Percentiles rank a stretch among this genome's conserved stretches.
These are phyloP conservation scores for Heterobasidion annosum DNA, from an alignment of 1,284 basidiomycete species.

Conservation along the genomic window DNA sequence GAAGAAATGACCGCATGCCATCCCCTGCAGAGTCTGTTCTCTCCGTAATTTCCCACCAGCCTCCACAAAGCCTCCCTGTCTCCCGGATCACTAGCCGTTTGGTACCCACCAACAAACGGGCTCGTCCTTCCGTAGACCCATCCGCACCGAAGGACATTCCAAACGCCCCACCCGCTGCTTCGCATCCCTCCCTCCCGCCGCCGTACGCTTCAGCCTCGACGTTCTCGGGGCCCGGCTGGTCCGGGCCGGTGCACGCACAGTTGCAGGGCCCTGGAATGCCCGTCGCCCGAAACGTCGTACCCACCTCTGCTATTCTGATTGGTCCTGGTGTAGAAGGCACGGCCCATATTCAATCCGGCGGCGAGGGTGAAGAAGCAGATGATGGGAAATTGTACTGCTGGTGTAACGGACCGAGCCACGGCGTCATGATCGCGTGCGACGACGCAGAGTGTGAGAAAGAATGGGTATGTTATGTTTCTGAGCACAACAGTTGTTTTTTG, in stretches of 20 bases:
- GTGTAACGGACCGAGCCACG: constrained; percentile 82
- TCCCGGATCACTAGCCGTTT: constrained; percentile 16
- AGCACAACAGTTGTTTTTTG: background rate
- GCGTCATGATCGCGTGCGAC: constrained; percentile 98
- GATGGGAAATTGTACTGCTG: constrained; percentile 80
- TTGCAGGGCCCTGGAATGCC: constrained; percentile 75
- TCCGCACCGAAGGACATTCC: constrained; percentile 24
- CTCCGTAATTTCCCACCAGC: constrained; percentile 52
- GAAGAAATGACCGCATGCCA: constrained; percentile 47
- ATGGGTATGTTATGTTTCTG: constrained; percentile 67
- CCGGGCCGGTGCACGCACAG: constrained; percentile 39
- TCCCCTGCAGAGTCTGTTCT: constrained; percentile 68
- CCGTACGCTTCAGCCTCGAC: constrained; percentile 20
- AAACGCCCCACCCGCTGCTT: constrained; percentile 26
- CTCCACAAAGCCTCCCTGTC: constrained; percentile 14
- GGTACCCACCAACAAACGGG: constrained; percentile 17
- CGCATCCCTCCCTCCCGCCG: constrained; percentile 31
- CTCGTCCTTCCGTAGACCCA: constrained; percentile 9
- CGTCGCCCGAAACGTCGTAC: constrained; percentile 36
- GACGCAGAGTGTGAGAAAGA: constrained; percentile 81
- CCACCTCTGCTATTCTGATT: constrained; percentile 6
- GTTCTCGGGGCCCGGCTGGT: constrained; percentile 8
- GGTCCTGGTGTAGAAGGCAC: constrained; percentile 14
- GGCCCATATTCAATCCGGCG: constrained; percentile 32
- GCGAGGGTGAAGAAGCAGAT: constrained; percentile 62